Conservation (phyloP, 2,329 filamentous ascomycete genomes). For the Verticillium zaregamsianum region DNA sequence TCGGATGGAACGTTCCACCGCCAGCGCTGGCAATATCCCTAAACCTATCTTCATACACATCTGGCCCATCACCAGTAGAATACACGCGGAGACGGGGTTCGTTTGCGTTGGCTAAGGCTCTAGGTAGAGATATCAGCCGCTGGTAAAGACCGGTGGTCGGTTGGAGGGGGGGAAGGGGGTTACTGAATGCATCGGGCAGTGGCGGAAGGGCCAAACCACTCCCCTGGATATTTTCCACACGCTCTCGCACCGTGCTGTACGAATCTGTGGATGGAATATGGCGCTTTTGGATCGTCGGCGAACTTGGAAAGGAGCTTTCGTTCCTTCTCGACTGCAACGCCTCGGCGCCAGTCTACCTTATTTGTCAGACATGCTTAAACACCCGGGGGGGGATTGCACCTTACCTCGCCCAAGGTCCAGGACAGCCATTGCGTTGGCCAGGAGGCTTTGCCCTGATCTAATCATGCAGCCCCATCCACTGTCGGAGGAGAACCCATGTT, state of each 20-base stretch:
- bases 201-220: constrained; percentile 98
- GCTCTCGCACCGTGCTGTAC: constrained; percentile 80
- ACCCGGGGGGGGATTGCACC: constrained; percentile 8
- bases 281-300: constrained; percentile 78
- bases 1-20: constrained; percentile 69
- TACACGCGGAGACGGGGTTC: constrained; percentile 72
- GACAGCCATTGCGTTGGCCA: constrained; percentile 78
- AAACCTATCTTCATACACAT: constrained; percentile 90
- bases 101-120: constrained; percentile 26
- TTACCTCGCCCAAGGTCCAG: constrained; percentile 75
- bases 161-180: constrained; percentile 25
- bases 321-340: constrained; percentile 55
- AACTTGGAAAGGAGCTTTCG: constrained; percentile 73
- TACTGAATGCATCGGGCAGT: constrained; percentile 93
- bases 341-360: constrained; percentile 69
- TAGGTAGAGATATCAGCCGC: neutral
- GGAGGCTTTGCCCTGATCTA: constrained; percentile 84
- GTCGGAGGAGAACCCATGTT: constrained; percentile 83
- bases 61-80: constrained; percentile 81
- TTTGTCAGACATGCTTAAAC: neutral
- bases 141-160: constrained; percentile 24
- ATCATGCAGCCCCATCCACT: constrained; percentile 99
- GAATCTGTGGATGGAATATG: constrained; percentile 94
- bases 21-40: constrained; percentile 69
- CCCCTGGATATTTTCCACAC: constrained; percentile 91